phyloP scores from a whole-genome alignment of 2,329 filamentous ascomycete species.

The Zarea fungicola region DNA sequence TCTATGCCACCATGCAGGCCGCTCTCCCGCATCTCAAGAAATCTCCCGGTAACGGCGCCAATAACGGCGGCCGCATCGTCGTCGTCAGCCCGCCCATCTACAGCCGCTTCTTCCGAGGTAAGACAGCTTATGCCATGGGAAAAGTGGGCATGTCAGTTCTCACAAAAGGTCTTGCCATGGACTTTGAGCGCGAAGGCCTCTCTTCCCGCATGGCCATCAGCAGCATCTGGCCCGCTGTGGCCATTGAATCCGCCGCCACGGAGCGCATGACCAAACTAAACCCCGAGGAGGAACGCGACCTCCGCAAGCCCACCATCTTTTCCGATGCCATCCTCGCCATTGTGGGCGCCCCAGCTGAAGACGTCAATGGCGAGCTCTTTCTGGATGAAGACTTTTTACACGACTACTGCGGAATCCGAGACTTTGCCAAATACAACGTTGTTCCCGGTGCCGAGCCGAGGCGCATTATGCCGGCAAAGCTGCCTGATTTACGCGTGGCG shows the following conservation, averaged over 20 bases:
- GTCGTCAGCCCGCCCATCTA: conserved; percentile 84
- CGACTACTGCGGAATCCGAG: conserved; percentile 54
- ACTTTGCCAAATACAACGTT: conserved; percentile 71
- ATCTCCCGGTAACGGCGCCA: conserved; percentile 15
- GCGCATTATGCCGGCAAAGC: conserved; percentile 68
- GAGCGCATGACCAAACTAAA: conserved; percentile 42
- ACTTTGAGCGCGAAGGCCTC: conserved; percentile 63
- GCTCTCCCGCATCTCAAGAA: conserved; percentile 57
- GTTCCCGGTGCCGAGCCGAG: conserved; percentile 58
- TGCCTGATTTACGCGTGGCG: conserved; percentile 66
- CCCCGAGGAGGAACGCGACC: conserved; percentile 46
- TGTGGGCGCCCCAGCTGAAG: conserved; percentile 50
- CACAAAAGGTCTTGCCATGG: conserved; percentile 77
- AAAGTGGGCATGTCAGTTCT: conserved; percentile 80
- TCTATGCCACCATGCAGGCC: conserved; percentile 68
- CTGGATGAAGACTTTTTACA: conserved; percentile 80
- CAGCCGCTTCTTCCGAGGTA: conserved; percentile 76
- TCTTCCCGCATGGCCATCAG: conserved; percentile 65
- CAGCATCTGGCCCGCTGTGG: conserved; percentile 74
- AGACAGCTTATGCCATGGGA: conserved; percentile 75
- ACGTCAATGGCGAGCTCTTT: conserved; percentile 66
- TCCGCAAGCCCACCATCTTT: conserved; percentile 69
- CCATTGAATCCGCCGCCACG: conserved; percentile 73
- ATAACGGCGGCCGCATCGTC: conserved; percentile 59
- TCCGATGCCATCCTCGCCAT: conserved; percentile 75